Conservation (phyloP, 148 eudicot genomes). For the Spergularia bocconei region DNA sequence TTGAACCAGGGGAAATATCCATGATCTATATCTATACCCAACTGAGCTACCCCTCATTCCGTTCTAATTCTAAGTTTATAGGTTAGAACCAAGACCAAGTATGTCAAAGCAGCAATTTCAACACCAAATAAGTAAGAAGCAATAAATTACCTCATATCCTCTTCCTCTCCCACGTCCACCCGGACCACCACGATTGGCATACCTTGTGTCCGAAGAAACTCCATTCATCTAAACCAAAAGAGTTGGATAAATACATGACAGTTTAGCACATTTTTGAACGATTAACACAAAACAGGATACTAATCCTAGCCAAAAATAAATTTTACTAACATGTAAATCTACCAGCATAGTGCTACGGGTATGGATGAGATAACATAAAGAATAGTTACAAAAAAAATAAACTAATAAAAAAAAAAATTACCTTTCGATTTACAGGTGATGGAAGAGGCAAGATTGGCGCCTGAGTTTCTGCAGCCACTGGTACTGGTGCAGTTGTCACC, state of each 20-base stretch:
- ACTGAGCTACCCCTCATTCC: neutral
- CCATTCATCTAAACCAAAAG: constrained; percentile 37
- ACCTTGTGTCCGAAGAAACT: constrained; percentile 28
- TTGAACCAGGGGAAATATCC: constrained; percentile 3
- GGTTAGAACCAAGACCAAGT: neutral
- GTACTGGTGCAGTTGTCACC: constrained; percentile 12
- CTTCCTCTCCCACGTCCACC: constrained; percentile 44
- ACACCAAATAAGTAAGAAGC: neutral
- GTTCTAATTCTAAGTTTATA: neutral
- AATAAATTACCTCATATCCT: constrained; percentile 40
- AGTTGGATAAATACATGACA: neutral
- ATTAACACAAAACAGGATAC: neutral
- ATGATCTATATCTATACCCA: neutral
- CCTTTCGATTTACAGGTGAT: constrained; percentile 41
- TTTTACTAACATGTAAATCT: neutral
- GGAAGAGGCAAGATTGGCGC: constrained; percentile 45
- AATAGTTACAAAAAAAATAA: neutral
- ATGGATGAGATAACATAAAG: neutral
- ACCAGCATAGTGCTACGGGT: neutral
- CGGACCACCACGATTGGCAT: constrained; percentile 34
- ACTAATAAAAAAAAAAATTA: neutral
- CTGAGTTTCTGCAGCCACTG: constrained; percentile 32
- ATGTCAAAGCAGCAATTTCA: neutral
- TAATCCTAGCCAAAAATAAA: neutral
- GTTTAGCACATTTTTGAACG: neutral